These are phyloP conservation scores for Ceratocystis huliohia DNA, from an alignment of 2,329 filamentous ascomycete species.

Conservation along the genomic window DNA sequence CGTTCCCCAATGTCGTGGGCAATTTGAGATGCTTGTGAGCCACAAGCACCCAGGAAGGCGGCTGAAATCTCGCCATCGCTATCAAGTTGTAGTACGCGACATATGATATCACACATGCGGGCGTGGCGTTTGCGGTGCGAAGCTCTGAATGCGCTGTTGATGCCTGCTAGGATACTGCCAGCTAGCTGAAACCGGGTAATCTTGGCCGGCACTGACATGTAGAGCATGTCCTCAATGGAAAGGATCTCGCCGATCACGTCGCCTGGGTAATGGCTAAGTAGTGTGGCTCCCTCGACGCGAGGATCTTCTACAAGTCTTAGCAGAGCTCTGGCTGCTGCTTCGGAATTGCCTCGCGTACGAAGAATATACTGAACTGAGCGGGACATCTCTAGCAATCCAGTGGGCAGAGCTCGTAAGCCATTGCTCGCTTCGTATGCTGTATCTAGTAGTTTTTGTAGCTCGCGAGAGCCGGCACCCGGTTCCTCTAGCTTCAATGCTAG, in stretches of 20 bases:
- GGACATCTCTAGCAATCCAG: conserved; percentile 10
- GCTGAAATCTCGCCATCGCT: conserved; percentile 3
- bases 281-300: conserved; percentile 1
- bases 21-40: conserved; percentile 1
- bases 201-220: conserved; percentile 5
- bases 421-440: neutral
- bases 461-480: neutral
- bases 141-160: conserved; percentile 1
- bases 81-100: conserved; percentile 14
- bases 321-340: neutral
- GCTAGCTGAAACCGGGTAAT: conserved; percentile 11
- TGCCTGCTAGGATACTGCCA: conserved; percentile 10
- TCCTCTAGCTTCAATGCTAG: neutral
- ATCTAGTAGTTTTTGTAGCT: conserved; percentile 2
- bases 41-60: conserved; percentile 7
- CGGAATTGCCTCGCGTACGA: conserved; percentile 5
- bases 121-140: conserved; percentile 11
- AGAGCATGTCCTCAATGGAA: conserved; percentile 14
- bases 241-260: conserved; percentile 9
- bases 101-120: conserved; percentile 15
- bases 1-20: conserved; percentile 11
- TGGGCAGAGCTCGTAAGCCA: neutral
- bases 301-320: conserved; percentile 11
- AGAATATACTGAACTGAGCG: conserved; percentile 13
- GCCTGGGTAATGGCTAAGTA: conserved; percentile 6